These are phyloP conservation scores for Penicillium crustosum DNA, from an alignment of 2,329 filamentous ascomycete species.

Conservation along the genomic window DNA sequence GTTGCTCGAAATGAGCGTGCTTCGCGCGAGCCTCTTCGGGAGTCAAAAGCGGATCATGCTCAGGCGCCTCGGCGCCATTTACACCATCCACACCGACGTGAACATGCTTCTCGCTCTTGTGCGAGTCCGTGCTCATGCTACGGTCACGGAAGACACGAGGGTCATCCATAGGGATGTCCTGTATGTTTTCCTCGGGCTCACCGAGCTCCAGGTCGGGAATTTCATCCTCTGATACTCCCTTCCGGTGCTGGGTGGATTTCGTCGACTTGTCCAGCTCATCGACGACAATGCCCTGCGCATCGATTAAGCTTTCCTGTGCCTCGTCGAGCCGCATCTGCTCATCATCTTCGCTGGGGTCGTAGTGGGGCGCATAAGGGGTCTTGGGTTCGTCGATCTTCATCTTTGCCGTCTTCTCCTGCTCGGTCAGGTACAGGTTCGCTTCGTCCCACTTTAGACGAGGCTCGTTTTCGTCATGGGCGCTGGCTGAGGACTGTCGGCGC, in stretches of 20 bases:
- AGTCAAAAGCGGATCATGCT: slow-evolving; percentile 53
- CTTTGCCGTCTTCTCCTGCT: slow-evolving; percentile 89
- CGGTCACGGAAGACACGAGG: slow-evolving; percentile 46
- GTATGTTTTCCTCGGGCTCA: slow-evolving; percentile 77
- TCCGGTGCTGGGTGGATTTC: slow-evolving; percentile 38
- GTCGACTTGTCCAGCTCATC: slow-evolving; percentile 61
- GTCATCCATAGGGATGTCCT: slow-evolving; percentile 37
- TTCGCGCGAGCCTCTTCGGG: slow-evolving; percentile 79
- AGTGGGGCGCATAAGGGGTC: slow-evolving; percentile 90
- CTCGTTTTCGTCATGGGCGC: slow-evolving; percentile 58
- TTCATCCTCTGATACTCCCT: slow-evolving; percentile 62
- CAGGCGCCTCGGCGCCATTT: slow-evolving; percentile 38
- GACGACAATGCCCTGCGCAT: slow-evolving; percentile 69
- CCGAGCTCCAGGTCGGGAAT: slow-evolving; percentile 91
- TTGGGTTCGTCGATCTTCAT: slow-evolving; percentile 99
- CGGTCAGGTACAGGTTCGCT: slow-evolving; percentile 93
- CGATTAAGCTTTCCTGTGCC: slow-evolving; percentile 49
- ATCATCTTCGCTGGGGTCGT: slow-evolving; percentile 85
- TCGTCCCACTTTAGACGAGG: slow-evolving; percentile 97
- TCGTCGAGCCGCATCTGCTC: slow-evolving; percentile 55
- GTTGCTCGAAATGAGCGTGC: slow-evolving; percentile 84
- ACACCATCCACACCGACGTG: slow-evolving; percentile 62
- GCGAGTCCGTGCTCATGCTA: slow-evolving; percentile 43
- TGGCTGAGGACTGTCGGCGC: slow-evolving; percentile 66
- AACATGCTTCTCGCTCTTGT: slow-evolving; percentile 68